Evolutionary conservation across 768 basidiomycete species (phyloP), one percentile per base, ranked within the genome.

Genomic region (Porphyrellus cyaneotinctus): DNA sequence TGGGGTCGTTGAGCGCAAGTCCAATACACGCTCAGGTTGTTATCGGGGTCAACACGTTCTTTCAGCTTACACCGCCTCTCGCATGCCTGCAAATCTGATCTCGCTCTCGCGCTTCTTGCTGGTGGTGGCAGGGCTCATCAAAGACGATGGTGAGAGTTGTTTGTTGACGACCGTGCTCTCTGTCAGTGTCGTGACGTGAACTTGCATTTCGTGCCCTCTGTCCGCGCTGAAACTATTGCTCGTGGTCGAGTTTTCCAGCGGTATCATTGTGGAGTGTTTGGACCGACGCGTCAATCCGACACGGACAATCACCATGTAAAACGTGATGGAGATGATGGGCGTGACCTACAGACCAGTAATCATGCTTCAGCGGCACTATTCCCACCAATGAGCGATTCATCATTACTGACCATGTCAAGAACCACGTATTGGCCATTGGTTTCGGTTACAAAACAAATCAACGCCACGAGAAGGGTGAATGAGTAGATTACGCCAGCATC

Each of bases 321-420:
- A 59, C 18, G 49, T 37, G 49, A 59, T 59, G 22, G 55, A 51
- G 17, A 59, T 59, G 37, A 57, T 57, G 4, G 58, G 49, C 49
- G 38, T 41, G 28, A 23, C 17, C 47, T 49, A 13, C 24, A 49
- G 22, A 2, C 5, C 26, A 47, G 17, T 9, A 28, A 22, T n/a
- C 6, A 30, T 5, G 9, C 20, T 7, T 51, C 37, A 51, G 31
- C 23, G n/a, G 1, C 8, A 14, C 17, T 5, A 4, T 28, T 26
- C 26, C 24, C 32, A 11, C 20, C 3, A 28, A n/a, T 10, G 11
- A 23, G 48, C 10, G 20, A 38, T 3, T 1, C 6, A 38, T 17
- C 6, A 33, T 15, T 17, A 4, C 53, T 44, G 22, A 58, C 57
- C 57, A 51, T 51, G 49, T 58, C 46, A 26, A 48, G 54, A 32